A percentile compares a stretch with the other conserved stretches of the same genome.
These are phyloP conservation scores for Gossypium rotundifolium DNA, from an alignment of 345 rosid genomes.

Conservation along the genomic window DNA sequence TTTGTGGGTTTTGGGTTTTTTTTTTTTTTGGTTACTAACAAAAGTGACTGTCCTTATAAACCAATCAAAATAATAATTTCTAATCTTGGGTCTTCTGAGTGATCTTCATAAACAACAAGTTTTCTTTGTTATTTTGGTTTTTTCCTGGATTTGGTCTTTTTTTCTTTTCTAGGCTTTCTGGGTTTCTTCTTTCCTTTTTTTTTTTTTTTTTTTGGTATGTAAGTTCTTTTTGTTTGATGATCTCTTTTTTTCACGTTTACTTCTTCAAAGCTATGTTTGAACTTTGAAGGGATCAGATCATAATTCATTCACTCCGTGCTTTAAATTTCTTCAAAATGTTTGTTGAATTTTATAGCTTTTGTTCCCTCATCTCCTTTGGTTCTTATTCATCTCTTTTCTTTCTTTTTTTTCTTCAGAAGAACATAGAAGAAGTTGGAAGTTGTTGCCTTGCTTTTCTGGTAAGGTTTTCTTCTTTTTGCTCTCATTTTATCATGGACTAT, in stretches of 20 bases:
- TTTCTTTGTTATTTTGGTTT: not conserved
- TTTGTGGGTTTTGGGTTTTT: not conserved
- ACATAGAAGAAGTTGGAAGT: not conserved
- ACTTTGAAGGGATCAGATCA: not conserved
- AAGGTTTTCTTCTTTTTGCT: not conserved
- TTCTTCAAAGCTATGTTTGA: not conserved
- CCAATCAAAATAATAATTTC: not conserved
- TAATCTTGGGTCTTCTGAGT: not conserved
- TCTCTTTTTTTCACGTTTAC: not conserved
- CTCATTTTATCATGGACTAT: not conserved
- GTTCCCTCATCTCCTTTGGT: not conserved
- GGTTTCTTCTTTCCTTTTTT: not conserved
- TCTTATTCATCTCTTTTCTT: not conserved
- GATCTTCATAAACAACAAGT: conserved; percentile 1
- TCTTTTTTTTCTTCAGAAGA: not conserved
- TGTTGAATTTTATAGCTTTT: not conserved
- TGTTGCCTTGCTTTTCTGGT: not conserved
- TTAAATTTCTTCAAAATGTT: not conserved
- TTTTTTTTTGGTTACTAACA: not conserved
- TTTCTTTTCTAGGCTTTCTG: not conserved
- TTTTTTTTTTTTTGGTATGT: not conserved
- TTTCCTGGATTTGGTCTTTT: not conserved
- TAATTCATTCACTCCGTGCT: not conserved
- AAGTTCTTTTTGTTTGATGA: not conserved
- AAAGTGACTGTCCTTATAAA: not conserved